Evolutionary conservation across 2,329 filamentous ascomycete species (phyloP).

Genomic region (Zymoseptoria brevis): DNA sequence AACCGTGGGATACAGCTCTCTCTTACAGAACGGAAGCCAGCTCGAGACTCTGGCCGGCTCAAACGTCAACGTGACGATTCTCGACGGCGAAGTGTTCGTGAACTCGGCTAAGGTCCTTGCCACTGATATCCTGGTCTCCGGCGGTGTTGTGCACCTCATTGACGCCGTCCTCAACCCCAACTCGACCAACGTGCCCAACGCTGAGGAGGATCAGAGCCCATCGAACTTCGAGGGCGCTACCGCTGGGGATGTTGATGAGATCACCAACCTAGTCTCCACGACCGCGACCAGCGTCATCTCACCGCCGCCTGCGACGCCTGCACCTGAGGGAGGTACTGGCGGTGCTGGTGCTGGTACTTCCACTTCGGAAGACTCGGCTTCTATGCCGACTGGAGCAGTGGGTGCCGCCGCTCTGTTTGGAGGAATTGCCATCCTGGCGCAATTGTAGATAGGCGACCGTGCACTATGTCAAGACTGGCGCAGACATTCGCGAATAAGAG

Average conservation of each 20-base stretch:
- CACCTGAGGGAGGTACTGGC: slow-evolving; percentile 1
- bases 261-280: slow-evolving; percentile 43
- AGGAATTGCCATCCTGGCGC: slow-evolving; percentile 31
- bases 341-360: slow-evolving; percentile 3
- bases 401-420: slow-evolving; percentile 43
- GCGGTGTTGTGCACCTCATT: slow-evolving; percentile 44
- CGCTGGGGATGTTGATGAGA: slow-evolving; percentile 46
- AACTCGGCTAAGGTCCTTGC: slow-evolving; percentile 37
- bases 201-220: slow-evolving; percentile 34
- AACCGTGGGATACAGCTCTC: slow-evolving; percentile 46
- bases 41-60: slow-evolving; percentile 32
- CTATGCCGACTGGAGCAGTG: slow-evolving; percentile 34
- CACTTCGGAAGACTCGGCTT: slow-evolving; percentile 24
- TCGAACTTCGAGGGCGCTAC: slow-evolving; percentile 50
- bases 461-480: not conserved
- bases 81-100: slow-evolving; percentile 34
- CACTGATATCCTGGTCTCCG: slow-evolving; percentile 35
- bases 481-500: not conserved
- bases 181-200: slow-evolving; percentile 38
- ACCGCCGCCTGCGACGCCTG: slow-evolving; percentile 17
- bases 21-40: slow-evolving; percentile 32
- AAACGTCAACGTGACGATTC: slow-evolving; percentile 35
- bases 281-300: slow-evolving; percentile 26
- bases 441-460: slow-evolving; percentile 16
- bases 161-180: slow-evolving; percentile 54